These are phyloP conservation scores for Ganoderma multipileum DNA, from an alignment of 1,284 basidiomycete genomes.

Conservation along the genomic window DNA sequence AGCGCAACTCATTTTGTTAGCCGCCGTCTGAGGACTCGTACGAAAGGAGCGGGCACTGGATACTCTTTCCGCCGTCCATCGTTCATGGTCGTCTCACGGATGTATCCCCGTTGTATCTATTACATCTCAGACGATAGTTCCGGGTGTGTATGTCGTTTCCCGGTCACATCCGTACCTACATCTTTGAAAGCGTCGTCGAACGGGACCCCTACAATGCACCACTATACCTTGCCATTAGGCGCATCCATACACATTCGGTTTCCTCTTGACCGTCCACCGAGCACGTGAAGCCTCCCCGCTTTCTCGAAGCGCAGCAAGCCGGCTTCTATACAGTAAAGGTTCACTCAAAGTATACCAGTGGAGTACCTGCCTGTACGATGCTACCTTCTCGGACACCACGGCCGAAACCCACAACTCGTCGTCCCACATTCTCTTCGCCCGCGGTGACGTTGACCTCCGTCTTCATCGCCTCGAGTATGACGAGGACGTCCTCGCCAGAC, in stretches of 20 bases:
- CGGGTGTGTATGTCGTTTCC: neutral
- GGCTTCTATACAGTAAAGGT: neutral
- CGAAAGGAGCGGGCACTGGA: neutral
- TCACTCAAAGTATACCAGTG: slow-evolving; percentile 46
- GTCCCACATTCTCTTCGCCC: slow-evolving; percentile 54
- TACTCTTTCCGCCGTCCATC: neutral
- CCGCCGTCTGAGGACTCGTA: neutral
- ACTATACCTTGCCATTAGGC: neutral
- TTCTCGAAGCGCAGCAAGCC: too few relatives aligned
- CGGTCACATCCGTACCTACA: neutral
- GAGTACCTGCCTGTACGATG: slow-evolving; percentile 52
- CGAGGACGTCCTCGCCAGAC: slow-evolving; percentile 54
- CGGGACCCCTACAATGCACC: neutral
- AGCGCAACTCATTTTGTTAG: neutral
- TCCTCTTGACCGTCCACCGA: too few relatives aligned
- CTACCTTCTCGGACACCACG: slow-evolving; percentile 50
- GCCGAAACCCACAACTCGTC: slow-evolving; percentile 48
- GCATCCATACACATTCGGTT: too few relatives aligned
- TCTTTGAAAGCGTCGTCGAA: neutral
- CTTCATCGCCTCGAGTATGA: slow-evolving; percentile 79
- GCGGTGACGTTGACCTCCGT: slow-evolving; percentile 63
- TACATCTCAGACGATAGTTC: neutral
- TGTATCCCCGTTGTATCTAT: neutral
- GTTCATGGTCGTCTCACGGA: neutral
- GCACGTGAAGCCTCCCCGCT: too few relatives aligned